Percentiles rank a stretch among this genome's conserved stretches.
phyloP scores from a whole-genome alignment of 176 grass and related monocot genomes.

The Rhipidocladum racemiflorum region DNA sequence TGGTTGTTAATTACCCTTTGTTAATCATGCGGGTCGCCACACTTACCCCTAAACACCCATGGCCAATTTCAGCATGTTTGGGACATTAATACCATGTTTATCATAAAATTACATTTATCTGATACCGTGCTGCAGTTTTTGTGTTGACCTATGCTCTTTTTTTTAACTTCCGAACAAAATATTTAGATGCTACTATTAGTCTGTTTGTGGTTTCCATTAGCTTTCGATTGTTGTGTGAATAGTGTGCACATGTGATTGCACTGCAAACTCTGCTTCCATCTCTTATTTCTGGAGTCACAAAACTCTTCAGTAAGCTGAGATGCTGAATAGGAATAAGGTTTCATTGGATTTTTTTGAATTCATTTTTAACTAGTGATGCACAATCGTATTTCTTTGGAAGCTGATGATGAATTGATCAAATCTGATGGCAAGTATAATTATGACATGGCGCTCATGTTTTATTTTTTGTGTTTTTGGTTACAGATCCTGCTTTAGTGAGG shows the following conservation, averaged over 20 bases:
- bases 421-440: neutral
- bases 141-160: neutral
- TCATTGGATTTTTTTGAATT: constrained; percentile 19
- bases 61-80: neutral
- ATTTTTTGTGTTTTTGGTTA: neutral
- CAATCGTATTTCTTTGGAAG: neutral
- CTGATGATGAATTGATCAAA: neutral
- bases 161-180: constrained; percentile 4
- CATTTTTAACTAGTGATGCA: neutral
- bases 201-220: neutral
- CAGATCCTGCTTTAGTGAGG: constrained; percentile 6
- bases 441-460: neutral
- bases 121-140: neutral
- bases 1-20: too few species aligned
- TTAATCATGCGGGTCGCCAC: too few species aligned
- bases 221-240: neutral
- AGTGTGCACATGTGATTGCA: neutral
- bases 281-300: neutral
- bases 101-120: neutral
- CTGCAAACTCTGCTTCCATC: neutral
- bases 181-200: neutral
- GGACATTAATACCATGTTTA: neutral
- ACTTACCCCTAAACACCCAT: neutral
- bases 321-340: neutral
- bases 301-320: neutral